These are phyloP conservation scores for Saccharomyces hybrid DNA, from an alignment of 1,139 yeast genomes.

Conservation along the genomic window DNA sequence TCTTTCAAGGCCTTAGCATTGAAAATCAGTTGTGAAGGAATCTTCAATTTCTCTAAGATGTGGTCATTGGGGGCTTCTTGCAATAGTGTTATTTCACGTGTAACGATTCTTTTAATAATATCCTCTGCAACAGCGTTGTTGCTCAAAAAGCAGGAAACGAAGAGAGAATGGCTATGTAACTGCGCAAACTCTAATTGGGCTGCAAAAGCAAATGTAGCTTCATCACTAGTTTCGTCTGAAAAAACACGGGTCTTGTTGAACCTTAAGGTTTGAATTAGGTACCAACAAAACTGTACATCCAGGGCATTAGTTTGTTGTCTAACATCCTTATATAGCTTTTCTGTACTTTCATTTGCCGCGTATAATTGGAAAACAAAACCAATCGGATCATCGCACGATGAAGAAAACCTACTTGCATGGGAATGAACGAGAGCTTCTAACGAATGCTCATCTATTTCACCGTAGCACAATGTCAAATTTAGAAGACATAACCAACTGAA, in stretches of 20 bases:
- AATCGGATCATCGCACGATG: slow-evolving; percentile 25
- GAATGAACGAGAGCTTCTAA: slow-evolving; percentile 33
- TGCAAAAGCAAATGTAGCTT: slow-evolving; percentile 44
- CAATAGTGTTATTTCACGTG: slow-evolving; percentile 40
- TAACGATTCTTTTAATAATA: slow-evolving; percentile 40
- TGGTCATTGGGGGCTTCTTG: slow-evolving; percentile 25
- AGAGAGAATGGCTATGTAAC: slow-evolving; percentile 53
- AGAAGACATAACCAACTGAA: slow-evolving; percentile 64
- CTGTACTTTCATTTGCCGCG: slow-evolving; percentile 32
- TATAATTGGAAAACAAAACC: slow-evolving; percentile 39
- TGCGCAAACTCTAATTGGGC: slow-evolving; percentile 43
- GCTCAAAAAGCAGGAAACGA: slow-evolving; percentile 47
- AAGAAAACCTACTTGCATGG: slow-evolving; percentile 24
- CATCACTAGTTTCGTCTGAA: slow-evolving; percentile 35
- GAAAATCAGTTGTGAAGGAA: slow-evolving; percentile 43
- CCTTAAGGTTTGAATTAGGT: slow-evolving; percentile 40
- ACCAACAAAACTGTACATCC: slow-evolving; percentile 47
- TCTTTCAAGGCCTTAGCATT: slow-evolving; percentile 45
- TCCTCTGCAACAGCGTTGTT: slow-evolving; percentile 38
- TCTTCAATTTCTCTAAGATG: slow-evolving; percentile 35
- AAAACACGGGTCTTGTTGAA: slow-evolving; percentile 17
- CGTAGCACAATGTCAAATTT: slow-evolving; percentile 55
- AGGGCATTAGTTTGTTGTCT: slow-evolving; percentile 13
- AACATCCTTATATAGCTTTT: slow-evolving; percentile 20
- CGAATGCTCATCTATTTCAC: slow-evolving; percentile 36